Base-by-base conservation (phyloP, 148 eudicot species). In the Cornus florida region DNA sequence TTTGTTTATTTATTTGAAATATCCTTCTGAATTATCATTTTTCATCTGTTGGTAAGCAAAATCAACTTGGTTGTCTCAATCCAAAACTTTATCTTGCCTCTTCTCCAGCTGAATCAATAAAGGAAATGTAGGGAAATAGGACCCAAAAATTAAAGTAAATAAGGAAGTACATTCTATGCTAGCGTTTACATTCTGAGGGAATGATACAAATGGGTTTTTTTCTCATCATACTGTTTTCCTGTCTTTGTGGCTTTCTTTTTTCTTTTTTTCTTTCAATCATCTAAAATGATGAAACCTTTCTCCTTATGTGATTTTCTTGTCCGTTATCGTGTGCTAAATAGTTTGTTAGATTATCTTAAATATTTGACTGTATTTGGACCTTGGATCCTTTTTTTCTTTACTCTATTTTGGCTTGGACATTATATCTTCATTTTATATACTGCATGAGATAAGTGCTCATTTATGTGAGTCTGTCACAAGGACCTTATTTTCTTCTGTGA, bases 401-500 rank as follows among this genome's bases (percentile, higher is more conserved):
- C 48, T 38, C 23, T 38, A 70, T 17, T 35, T 69, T 70, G 23
- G 50, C 48, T 35, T 35, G 23, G 23, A 17, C 10, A 19, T 70
- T 38, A 70, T 70, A 70, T 38, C 33, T 38, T 38, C 10, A 12
- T 38, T 75, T 74, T 22, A 38, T 14, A 43, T 39, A 43, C 16
- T 75, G 38, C 67, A 73, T 22, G 5, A 57, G 53, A 62, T 62
- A 35, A 64, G 70, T 75, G 78, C 71, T 64, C 17, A 43, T 75
- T 22, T 77, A 17, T 75, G 50, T 67, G 46, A 77, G 16, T n/a
- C 38, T 78, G 66, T 57, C 22, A 14, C 7, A 22, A 64, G 35
- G 39, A 59, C 73, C 78, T 74, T 19, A 72, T 76, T 80, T 76
- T 31, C 69, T 71, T 5, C 48, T 67, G 16, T 10, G 20, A 50